Evolutionary conservation across 352 stramenopile species (phyloP).

Genomic region (Labyrinthula sp.): DNA sequence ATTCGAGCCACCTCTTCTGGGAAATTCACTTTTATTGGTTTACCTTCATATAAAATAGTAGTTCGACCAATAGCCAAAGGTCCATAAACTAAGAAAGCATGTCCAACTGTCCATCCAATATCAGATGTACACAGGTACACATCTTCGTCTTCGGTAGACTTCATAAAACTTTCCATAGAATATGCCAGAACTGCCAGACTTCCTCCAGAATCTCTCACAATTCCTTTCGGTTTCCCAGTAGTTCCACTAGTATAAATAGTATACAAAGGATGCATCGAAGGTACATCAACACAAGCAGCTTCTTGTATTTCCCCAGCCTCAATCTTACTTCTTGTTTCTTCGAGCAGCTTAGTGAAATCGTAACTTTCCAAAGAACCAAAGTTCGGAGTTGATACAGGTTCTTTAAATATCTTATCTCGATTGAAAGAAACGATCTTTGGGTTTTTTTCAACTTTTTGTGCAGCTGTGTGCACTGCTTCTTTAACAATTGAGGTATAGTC

Average conservation of each 20-base stretch:
- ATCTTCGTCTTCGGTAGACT: conserved; percentile 43
- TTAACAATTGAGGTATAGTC: conserved; percentile 51
- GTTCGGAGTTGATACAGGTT: conserved; percentile 33
- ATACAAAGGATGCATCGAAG: conserved; percentile 47
- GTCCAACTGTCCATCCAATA: conserved; percentile 65
- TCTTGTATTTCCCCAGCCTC: conserved; percentile 31
- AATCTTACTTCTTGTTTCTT: no score
- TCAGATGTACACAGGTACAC: conserved; percentile 57
- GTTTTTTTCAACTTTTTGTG: conserved; percentile 41
- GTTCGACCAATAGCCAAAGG: conserved; percentile 57
- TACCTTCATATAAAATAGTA: conserved; percentile 65
- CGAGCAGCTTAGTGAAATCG: no score
- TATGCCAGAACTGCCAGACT: conserved; percentile 60
- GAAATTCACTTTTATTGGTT: conserved; percentile 55
- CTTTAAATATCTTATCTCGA: conserved; percentile 42
- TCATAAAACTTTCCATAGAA: conserved; percentile 52
- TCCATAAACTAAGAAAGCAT: conserved; percentile 63
- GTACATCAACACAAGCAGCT: conserved; percentile 39
- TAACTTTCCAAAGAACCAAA: conserved; percentile 39
- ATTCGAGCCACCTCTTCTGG: no score
- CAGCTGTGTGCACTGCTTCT: conserved; percentile 43
- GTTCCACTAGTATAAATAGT: conserved; percentile 54
- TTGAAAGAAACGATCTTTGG: conserved; percentile 45
- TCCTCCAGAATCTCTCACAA: conserved; percentile 50
- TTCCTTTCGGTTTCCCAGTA: conserved; percentile 48